phyloP scores from a whole-genome alignment of 2,329 filamentous ascomycete genomes.

The Fusarium siculi region DNA sequence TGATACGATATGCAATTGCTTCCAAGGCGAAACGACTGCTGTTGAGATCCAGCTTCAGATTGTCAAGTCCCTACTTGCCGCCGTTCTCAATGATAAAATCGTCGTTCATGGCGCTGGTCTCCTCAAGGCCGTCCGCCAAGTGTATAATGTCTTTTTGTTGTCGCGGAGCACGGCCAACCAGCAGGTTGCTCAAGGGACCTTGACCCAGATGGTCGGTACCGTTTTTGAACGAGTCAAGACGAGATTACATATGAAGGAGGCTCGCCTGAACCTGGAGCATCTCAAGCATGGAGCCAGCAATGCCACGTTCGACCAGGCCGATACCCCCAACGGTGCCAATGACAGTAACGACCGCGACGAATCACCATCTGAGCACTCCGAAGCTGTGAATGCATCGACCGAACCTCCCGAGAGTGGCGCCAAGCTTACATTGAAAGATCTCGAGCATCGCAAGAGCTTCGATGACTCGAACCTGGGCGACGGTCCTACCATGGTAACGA shows the following conservation, averaged over 20 bases:
- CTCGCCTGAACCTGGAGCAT: slow-evolving; percentile 69
- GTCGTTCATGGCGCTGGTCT: slow-evolving; percentile 96
- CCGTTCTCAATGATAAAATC: slow-evolving; percentile 98
- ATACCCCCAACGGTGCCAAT: slow-evolving; percentile 49
- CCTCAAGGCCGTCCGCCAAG: slow-evolving; percentile 94
- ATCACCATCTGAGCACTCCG: slow-evolving; percentile 48
- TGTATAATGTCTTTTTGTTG: slow-evolving; percentile 98
- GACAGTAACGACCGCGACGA: slow-evolving; percentile 53
- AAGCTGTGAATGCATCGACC: slow-evolving; percentile 34
- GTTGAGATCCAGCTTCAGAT: slow-evolving; percentile 96
- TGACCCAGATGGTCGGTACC: slow-evolving; percentile 98
- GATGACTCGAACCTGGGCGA: slow-evolving; percentile 75
- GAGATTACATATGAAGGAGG: slow-evolving; percentile 87
- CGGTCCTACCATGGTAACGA: slow-evolving; percentile 74
- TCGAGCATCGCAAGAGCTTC: slow-evolving; percentile 75
- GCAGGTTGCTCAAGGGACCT: slow-evolving; percentile 93
- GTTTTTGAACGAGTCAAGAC: slow-evolving; percentile 95
- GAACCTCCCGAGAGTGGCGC: slow-evolving; percentile 52
- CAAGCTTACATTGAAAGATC: slow-evolving; percentile 74
- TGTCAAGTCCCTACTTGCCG: slow-evolving; percentile 94
- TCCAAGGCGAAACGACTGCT: slow-evolving; percentile 94
- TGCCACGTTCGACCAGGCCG: slow-evolving; percentile 61
- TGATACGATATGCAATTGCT: slow-evolving; percentile 99
- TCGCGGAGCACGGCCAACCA: slow-evolving; percentile 95
- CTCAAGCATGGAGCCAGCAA: slow-evolving; percentile 65